Percentiles rank a stretch among this genome's conserved stretches.
phyloP scores from a whole-genome alignment of 495 filamentous ascomycete genomes.

The Letharia columbiana region DNA sequence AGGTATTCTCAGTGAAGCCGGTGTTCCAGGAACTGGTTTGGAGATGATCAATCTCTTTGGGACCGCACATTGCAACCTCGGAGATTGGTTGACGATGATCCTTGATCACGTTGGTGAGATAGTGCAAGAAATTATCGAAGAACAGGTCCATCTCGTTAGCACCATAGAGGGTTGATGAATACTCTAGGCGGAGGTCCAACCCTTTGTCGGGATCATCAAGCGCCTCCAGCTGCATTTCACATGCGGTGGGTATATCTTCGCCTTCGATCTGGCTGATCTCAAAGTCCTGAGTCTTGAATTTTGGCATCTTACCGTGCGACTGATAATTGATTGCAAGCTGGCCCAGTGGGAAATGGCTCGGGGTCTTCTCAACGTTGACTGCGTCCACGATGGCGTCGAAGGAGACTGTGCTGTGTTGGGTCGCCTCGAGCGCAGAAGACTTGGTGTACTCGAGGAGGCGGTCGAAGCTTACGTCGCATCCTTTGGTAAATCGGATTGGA shows the following conservation, averaged over 20 bases:
- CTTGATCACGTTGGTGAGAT: conserved; percentile 26
- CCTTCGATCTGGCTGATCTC: conserved; percentile 20
- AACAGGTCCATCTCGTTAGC: conserved; percentile 28
- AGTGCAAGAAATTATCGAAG: conserved; percentile 30
- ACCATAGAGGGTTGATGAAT: conserved; percentile 25
- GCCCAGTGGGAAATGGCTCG: conserved; percentile 25
- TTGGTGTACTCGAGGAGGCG: conserved; percentile 26
- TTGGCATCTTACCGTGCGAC: conserved; percentile 25
- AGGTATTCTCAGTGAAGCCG: conserved; percentile 16
- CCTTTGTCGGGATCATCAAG: conserved; percentile 26
- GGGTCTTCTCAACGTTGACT: conserved; percentile 18
- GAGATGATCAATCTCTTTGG: conserved; percentile 23
- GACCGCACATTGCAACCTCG: conserved; percentile 26
- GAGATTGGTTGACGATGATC: conserved; percentile 29
- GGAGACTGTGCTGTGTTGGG: conserved; percentile 24
- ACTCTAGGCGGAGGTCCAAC: conserved; percentile 26
- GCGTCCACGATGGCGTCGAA: conserved; percentile 28
- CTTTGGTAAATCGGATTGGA: conserved; percentile 30
- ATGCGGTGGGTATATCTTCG: conserved; percentile 25
- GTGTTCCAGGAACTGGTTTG: conserved; percentile 20
- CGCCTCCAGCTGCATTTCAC: conserved; percentile 26
- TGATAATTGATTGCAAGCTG: conserved; percentile 32
- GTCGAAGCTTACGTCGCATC: conserved; percentile 31
- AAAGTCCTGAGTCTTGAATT: conserved; percentile 25
- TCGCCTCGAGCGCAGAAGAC: conserved; percentile 19